These are phyloP conservation scores for Neurospora tetraspora DNA, from an alignment of 495 filamentous ascomycete species.

Conservation along the genomic window DNA sequence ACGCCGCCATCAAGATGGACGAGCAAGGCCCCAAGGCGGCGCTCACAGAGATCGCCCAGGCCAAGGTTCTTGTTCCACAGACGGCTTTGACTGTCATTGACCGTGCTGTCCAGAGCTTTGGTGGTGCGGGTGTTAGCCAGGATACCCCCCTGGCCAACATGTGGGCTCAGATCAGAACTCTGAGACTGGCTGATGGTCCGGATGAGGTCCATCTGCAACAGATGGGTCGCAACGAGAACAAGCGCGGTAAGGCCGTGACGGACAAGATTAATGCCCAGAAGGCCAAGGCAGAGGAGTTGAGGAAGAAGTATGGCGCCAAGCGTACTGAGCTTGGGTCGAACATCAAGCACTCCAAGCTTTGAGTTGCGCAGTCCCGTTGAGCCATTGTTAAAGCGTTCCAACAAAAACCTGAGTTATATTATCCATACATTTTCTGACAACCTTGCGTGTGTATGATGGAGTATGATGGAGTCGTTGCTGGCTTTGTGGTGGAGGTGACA, in stretches of 20 bases:
- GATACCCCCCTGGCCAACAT: conserved; percentile 81
- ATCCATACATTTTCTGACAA: not conserved
- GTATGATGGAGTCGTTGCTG: not conserved
- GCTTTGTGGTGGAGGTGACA: not conserved
- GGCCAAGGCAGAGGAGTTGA: conserved; percentile 51
- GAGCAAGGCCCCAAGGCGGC: conserved; percentile 68
- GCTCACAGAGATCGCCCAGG: conserved; percentile 76
- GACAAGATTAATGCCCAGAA: conserved; percentile 56
- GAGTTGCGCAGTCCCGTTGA: conserved; percentile 2
- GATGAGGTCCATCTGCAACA: conserved; percentile 94
- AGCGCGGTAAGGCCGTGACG: conserved; percentile 49
- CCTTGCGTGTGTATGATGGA: not conserved
- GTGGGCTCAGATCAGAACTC: conserved; percentile 76
- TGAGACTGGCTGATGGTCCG: conserved; percentile 81
- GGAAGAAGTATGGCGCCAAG: conserved; percentile 49
- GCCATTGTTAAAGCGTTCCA: not conserved
- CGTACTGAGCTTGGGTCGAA: conserved; percentile 39
- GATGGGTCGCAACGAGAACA: conserved; percentile 77
- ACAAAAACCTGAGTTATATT: not conserved
- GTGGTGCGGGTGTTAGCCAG: conserved; percentile 77
- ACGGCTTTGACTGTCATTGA: conserved; percentile 74
- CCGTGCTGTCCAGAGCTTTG: conserved; percentile 77
- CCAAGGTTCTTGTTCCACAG: conserved; percentile 74
- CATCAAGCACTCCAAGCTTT: conserved; percentile 41
- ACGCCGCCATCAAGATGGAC: conserved; percentile 86